These are phyloP conservation scores for Mycena leptocephala DNA, from an alignment of 768 basidiomycete species.

Conservation along the genomic window DNA sequence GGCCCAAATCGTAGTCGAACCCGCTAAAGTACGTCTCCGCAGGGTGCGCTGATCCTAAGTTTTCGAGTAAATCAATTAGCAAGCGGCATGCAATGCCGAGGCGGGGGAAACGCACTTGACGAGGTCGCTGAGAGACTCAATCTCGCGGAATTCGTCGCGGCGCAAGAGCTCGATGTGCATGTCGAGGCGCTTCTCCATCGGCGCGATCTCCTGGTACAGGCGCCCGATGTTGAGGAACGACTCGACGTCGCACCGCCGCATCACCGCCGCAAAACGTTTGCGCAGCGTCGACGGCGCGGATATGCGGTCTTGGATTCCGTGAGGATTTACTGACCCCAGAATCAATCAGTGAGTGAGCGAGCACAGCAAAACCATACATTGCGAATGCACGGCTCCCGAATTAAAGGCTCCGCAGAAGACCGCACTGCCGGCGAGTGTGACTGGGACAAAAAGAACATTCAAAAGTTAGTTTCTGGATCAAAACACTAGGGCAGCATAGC, in stretches of 20 bases:
- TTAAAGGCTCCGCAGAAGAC: no score
- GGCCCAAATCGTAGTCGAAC: conserved; percentile 90
- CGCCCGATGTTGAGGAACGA: conserved; percentile 91
- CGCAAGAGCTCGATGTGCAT: conserved; percentile 90
- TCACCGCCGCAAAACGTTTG: conserved; percentile 92
- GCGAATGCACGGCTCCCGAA: no score
- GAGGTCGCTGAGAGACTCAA: conserved; percentile 94
- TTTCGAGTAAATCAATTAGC: background rate
- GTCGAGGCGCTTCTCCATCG: conserved; percentile 93
- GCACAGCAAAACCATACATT: no score
- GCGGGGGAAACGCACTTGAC: conserved; percentile 73
- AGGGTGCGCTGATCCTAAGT: conserved; percentile 89
- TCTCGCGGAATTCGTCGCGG: conserved; percentile 92
- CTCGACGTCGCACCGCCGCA: conserved; percentile 86
- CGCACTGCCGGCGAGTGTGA: no score
- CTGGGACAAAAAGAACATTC: no score
- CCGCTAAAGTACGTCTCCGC: conserved; percentile 89
- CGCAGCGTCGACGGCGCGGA: conserved; percentile 87
- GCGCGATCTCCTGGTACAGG: conserved; percentile 86
- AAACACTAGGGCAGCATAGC: no score
- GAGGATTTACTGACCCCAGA: no score
- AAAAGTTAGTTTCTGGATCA: no score
- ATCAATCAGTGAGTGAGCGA: no score
- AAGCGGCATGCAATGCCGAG: background rate
- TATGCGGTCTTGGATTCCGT: no score